These are phyloP conservation scores for Magnusiomyces suaveolens DNA, from an alignment of 1,139 yeast species.

Conservation along the genomic window DNA sequence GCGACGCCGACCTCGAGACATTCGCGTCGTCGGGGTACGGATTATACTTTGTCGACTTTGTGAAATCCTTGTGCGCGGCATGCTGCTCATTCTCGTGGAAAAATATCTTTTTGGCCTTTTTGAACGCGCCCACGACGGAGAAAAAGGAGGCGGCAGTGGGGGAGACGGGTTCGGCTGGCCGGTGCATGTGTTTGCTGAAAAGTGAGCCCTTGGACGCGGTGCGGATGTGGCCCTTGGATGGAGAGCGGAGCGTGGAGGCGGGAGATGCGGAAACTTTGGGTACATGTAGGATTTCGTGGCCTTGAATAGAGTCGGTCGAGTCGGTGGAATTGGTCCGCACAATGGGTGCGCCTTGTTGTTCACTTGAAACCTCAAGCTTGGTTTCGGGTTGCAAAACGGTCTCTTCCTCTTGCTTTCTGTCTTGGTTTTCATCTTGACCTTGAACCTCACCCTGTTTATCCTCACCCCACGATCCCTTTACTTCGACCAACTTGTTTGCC, in stretches of 20 bases:
- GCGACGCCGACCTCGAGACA: too few relatives aligned
- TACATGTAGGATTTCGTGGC: not conserved
- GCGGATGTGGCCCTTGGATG: conserved; percentile 2
- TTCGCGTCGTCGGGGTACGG: too few relatives aligned
- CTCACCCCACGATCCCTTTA: too few relatives aligned
- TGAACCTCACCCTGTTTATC: too few relatives aligned
- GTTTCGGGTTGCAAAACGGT: too few relatives aligned
- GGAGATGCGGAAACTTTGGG: not conserved
- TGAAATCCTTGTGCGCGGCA: not conserved
- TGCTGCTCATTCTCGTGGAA: conserved; percentile 4
- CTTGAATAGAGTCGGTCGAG: conserved; percentile 2
- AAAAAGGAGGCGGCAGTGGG: not conserved
- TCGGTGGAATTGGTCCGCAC: not conserved
- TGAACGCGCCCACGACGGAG: conserved; percentile 13
- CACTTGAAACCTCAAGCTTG: too few relatives aligned
- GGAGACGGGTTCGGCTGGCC: not conserved
- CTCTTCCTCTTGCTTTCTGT: too few relatives aligned
- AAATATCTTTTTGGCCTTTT: conserved; percentile 11
- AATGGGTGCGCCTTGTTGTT: too few relatives aligned
- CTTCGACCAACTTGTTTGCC: too few relatives aligned
- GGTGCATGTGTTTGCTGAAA: not conserved
- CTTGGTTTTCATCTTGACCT: too few relatives aligned
- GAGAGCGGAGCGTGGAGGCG: not conserved
- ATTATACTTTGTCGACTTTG: not conserved
- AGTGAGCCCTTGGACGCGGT: conserved; percentile 2